Percentiles rank a stretch among this genome's conserved stretches.
phyloP scores from a whole-genome alignment of 768 basidiomycete genomes.

The Trametes cingulata region DNA sequence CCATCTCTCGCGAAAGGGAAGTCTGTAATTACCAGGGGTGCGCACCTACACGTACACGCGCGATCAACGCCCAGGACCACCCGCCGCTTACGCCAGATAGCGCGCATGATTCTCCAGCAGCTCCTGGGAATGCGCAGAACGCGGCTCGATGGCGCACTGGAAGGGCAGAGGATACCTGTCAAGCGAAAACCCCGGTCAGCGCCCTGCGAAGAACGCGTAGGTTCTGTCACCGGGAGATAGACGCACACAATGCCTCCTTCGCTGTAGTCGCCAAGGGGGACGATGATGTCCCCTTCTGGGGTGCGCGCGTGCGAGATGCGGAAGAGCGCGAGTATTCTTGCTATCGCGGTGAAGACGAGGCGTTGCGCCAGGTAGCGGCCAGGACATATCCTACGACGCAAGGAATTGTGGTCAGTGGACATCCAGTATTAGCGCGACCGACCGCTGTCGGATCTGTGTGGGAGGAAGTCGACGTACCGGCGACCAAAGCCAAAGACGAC shows the following conservation, averaged over 20 bases:
- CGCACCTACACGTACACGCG: background rate
- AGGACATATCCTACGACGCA: slow-evolving; percentile 13
- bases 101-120: background rate
- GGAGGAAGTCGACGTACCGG: background rate
- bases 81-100: background rate
- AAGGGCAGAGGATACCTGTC: background rate
- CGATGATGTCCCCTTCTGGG: slow-evolving; percentile 1
- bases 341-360: slow-evolving; percentile 12
- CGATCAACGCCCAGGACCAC: background rate
- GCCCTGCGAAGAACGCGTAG: no score
- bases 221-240: background rate
- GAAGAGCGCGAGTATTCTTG: slow-evolving; percentile 15
- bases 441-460: background rate
- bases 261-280: background rate
- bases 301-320: slow-evolving; percentile 6
- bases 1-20: no score
- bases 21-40: no score
- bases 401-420: background rate
- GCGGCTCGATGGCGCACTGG: background rate
- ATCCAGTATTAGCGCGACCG: no score
- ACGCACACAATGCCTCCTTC: slow-evolving; percentile 8
- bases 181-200: background rate
- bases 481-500: slow-evolving; percentile 7
- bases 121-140: background rate
- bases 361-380: slow-evolving; percentile 11